phyloP scores from a whole-genome alignment of 768 basidiomycete species.

The Galerina sulciceps region DNA sequence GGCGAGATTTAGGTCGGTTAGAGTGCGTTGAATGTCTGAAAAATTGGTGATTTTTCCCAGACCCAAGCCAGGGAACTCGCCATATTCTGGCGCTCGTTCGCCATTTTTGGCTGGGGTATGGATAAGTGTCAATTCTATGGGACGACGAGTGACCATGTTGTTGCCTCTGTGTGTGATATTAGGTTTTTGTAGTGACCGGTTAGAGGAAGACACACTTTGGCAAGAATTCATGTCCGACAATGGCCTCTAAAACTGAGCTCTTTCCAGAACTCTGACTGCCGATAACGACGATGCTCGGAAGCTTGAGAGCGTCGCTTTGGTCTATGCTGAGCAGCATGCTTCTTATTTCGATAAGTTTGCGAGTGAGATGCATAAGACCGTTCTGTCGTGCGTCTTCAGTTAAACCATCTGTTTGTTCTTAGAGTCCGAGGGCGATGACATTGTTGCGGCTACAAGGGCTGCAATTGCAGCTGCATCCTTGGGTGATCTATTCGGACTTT shows the following conservation, averaged over 20 bases:
- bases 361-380: constrained; percentile 90
- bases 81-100: constrained; percentile 73
- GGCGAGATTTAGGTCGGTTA: constrained; percentile 94
- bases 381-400: constrained; percentile 61
- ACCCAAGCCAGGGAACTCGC: constrained; percentile 91
- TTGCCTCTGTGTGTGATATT: constrained; percentile 69
- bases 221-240: constrained; percentile 97
- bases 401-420: constrained; percentile 41
- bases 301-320: constrained; percentile 90
- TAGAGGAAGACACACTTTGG: constrained; percentile 76
- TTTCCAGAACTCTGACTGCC: constrained; percentile 99
- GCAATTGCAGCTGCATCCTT: constrained; percentile 71
- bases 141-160: constrained; percentile 99
- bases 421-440: constrained; percentile 76
- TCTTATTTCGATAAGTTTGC: constrained; percentile 95
- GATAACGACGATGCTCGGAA: constrained; percentile 97
- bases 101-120: constrained; percentile 77
- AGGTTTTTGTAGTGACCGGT: constrained; percentile 1
- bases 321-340: constrained; percentile 95
- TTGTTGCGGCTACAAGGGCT: constrained; percentile 74
- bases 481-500: constrained; percentile 49
- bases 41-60: constrained; percentile 92
- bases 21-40: constrained; percentile 86
- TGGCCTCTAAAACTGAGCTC: constrained; percentile 95
- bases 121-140: constrained; percentile 96